Evolutionary conservation across 345 rosid genomes (phyloP).

Genomic region (Acer saccharum): DNA sequence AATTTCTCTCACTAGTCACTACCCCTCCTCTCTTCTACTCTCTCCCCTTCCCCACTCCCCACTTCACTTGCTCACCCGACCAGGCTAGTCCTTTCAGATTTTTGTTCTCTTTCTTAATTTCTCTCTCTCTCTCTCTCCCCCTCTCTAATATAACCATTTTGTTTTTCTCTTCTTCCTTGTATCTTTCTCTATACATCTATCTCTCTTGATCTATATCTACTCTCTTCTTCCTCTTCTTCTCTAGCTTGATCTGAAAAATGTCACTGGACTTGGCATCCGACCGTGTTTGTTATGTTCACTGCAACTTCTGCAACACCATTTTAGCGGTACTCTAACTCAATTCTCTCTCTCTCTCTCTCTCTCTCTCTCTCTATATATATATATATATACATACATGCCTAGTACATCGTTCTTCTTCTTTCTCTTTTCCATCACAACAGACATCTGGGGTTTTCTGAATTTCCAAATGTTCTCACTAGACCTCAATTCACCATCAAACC

Average conservation of each 20-base stretch:
- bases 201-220: constrained; percentile 6
- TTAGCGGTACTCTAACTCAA: constrained; percentile 68
- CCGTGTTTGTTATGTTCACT: constrained; percentile 90
- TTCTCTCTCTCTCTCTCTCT: constrained; percentile 12
- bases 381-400: too few relatives aligned
- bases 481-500: constrained; percentile 9
- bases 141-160: constrained; percentile 9
- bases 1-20: background rate
- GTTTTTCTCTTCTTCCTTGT: constrained; percentile 25
- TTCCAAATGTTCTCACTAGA: background rate
- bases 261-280: constrained; percentile 75
- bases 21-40: too few relatives aligned
- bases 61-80: constrained; percentile 36
- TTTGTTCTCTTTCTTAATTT: constrained; percentile 35
- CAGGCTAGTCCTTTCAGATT: constrained; percentile 41
- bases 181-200: background rate
- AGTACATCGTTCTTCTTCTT: background rate
- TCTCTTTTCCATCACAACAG: background rate
- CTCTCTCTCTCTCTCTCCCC: constrained; percentile 38
- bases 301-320: constrained; percentile 98
- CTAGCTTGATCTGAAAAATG: constrained; percentile 39
- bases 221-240: background rate
- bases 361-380: too few relatives aligned
- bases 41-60: background rate
- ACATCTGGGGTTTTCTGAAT: background rate